Base-by-base conservation (phyloP, 2,329 filamentous ascomycete genomes). In the Diaporthe citrichinensis region DNA sequence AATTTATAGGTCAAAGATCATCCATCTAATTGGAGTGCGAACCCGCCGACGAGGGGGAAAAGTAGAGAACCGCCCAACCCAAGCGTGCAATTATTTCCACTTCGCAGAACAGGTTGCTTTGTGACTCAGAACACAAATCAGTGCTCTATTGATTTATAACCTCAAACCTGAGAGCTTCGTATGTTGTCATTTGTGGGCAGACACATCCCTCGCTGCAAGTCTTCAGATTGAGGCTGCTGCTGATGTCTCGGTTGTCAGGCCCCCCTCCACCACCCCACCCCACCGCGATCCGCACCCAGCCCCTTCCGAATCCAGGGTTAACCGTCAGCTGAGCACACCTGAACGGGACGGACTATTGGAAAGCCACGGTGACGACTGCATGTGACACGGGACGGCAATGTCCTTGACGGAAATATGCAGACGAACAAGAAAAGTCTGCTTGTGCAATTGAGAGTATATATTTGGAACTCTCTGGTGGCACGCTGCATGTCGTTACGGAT, bases 401-500 rank as follows among this genome's bases (percentile, higher is more conserved):
- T 46, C 23, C n/a, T 25, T 68, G 31, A 0, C 39, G 10, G 14
- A 39, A 28, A 25, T 31, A 31, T 14, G 25, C 15, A 36, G 12
- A 7, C 6, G n/a, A 36, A 53, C 23, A 36, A 39, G 62, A 39
- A 39, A 53, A 0, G 6, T 53, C 31, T 51, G n/a, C n/a, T n/a
- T 39, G 62, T 34, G 34, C 23, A 53, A 17, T 39, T 10, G 14
- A 28, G 28, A 23, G 7, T 39, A 20, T 68, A 68, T 53, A 68
- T 53, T 68, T 68, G 62, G 62, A 68, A 68, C 62, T n/a, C 23
- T 53, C 46, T 17, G 62, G 62, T 68, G 34, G 62, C 31, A 53
- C 46, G 12, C 51, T 17, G 62, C 62, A 51, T 46, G n/a, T n/a
- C n/a, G 1, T 46, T 23, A 4, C 12, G 46, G 7, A 12, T 68